phyloP scores from a whole-genome alignment of 148 eudicot species.

The Fagopyrum tataricum region DNA sequence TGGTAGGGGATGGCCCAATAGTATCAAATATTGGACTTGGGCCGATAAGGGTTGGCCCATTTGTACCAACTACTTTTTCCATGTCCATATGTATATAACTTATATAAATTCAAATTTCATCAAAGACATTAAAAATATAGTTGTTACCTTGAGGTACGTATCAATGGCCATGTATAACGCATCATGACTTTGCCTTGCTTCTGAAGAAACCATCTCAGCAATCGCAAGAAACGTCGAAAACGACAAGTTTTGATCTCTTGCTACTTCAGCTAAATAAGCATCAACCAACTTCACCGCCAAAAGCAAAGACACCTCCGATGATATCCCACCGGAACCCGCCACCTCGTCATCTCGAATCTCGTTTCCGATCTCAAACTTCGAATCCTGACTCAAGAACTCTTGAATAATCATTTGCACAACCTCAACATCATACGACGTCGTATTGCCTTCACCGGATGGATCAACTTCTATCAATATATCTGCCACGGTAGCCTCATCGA shows the following conservation, averaged over 20 bases:
- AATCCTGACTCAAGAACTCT: conserved; percentile 56
- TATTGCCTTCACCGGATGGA: conserved; percentile 32
- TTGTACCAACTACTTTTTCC: no score
- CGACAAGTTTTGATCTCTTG: conserved; percentile 70
- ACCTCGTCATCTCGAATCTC: conserved; percentile 34
- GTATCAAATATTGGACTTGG: no score
- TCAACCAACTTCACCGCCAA: conserved; percentile 92
- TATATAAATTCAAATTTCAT: no score
- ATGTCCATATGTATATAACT: no score
- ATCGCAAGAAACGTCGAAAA: conserved; percentile 50
- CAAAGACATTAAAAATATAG: no score
- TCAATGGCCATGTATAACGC: conserved; percentile 89
- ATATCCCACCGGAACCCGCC: conserved; percentile 40
- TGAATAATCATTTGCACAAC: conserved; percentile 49
- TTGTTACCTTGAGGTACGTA: conserved; percentile 76
- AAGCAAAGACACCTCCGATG: conserved; percentile 86
- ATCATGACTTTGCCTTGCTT: conserved; percentile 75
- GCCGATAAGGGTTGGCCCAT: no score
- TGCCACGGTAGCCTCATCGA: conserved; percentile 72
- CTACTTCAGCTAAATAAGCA: conserved; percentile 67
- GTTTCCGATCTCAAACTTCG: conserved; percentile 28
- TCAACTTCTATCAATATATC: conserved; percentile 57
- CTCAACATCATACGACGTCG: conserved; percentile 48
- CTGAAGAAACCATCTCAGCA: conserved; percentile 67
- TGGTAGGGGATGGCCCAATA: no score